Evolutionary conservation across 768 basidiomycete species (phyloP).

Genomic region (Chiua virens): DNA sequence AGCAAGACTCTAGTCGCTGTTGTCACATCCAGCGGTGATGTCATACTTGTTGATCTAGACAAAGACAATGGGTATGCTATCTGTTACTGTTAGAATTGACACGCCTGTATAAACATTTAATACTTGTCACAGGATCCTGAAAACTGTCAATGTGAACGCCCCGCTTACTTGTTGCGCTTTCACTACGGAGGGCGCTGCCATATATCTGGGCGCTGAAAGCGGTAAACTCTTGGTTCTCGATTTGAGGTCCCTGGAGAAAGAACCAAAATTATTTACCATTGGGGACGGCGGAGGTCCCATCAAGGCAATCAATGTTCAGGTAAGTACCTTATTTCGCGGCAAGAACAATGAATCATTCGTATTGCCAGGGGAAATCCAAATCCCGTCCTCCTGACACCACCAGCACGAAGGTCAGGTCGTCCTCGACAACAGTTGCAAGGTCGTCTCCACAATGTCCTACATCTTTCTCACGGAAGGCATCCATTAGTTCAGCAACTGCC

Average conservation of each 20-base stretch:
- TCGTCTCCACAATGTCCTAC: conserved; percentile 9
- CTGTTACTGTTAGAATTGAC: neutral
- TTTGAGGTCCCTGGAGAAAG: conserved; percentile 63
- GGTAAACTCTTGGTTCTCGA: conserved; percentile 67
- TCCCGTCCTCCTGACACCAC: neutral
- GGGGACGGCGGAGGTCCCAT: conserved; percentile 49
- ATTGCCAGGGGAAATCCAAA: conserved; percentile 19
- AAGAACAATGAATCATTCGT: neutral
- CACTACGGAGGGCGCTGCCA: conserved; percentile 64
- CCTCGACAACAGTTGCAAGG: conserved; percentile 5
- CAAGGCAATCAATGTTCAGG: conserved; percentile 59
- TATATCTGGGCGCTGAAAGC: conserved; percentile 64
- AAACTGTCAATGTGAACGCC: conserved; percentile 52
- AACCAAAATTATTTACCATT: conserved; percentile 53
- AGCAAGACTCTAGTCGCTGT: conserved; percentile 70
- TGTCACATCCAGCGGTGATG: conserved; percentile 51
- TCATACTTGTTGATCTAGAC: conserved; percentile 68
- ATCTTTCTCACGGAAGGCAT: conserved; percentile 8
- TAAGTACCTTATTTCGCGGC: conserved; percentile 22
- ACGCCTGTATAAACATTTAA: neutral
- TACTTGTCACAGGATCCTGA: conserved; percentile 50
- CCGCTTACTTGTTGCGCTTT: conserved; percentile 62
- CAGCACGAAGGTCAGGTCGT: conserved; percentile 10
- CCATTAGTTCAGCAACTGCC: neutral
- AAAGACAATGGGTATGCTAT: conserved; percentile 66